Evolutionary conservation across 768 basidiomycete species (phyloP).

Genomic region (Boletus edulis): DNA sequence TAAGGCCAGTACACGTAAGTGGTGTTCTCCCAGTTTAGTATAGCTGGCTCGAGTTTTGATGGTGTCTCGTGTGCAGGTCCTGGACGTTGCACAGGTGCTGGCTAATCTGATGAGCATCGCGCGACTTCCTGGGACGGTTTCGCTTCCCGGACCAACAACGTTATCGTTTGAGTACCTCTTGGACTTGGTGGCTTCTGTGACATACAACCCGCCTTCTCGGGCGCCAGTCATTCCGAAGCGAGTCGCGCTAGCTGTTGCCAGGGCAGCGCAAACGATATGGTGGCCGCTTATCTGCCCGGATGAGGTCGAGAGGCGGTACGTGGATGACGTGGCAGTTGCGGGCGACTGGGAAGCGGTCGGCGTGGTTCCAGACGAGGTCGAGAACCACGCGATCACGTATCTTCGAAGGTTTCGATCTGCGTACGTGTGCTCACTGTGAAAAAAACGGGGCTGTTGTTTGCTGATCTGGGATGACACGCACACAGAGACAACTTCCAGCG

Average conservation of each 20-base stretch:
- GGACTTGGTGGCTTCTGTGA: slow-evolving; percentile 75
- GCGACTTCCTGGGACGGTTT: slow-evolving; percentile 63
- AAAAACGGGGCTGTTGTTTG: neutral
- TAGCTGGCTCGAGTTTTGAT: slow-evolving; percentile 12
- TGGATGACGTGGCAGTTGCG: slow-evolving; percentile 71
- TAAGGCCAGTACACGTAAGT: slow-evolving; percentile 89
- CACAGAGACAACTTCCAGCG: slow-evolving; percentile 64
- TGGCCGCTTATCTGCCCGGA: slow-evolving; percentile 93
- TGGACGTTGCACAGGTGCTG: slow-evolving; percentile 92
- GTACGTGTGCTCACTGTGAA: slow-evolving; percentile 50
- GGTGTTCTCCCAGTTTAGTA: slow-evolving; percentile 19
- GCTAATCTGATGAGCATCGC: slow-evolving; percentile 68
- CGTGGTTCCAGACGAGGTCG: slow-evolving; percentile 79
- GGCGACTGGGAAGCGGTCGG: slow-evolving; percentile 86
- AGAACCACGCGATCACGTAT: slow-evolving; percentile 86
- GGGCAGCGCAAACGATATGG: slow-evolving; percentile 66
- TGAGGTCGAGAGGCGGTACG: slow-evolving; percentile 83
- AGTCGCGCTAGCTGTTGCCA: slow-evolving; percentile 63
- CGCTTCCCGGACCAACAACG: slow-evolving; percentile 86
- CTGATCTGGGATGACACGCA: slow-evolving; percentile 10
- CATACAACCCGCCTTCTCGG: slow-evolving; percentile 68
- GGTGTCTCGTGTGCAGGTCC: slow-evolving; percentile 49
- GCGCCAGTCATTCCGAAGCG: slow-evolving; percentile 77
- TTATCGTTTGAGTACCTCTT: slow-evolving; percentile 80
- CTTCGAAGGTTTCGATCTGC: slow-evolving; percentile 85